Percentiles rank a stretch among this genome's conserved stretches.
These are phyloP conservation scores for Phytophthora sansomeana DNA, from an alignment of 352 stramenopile genomes.

Conservation along the genomic window DNA sequence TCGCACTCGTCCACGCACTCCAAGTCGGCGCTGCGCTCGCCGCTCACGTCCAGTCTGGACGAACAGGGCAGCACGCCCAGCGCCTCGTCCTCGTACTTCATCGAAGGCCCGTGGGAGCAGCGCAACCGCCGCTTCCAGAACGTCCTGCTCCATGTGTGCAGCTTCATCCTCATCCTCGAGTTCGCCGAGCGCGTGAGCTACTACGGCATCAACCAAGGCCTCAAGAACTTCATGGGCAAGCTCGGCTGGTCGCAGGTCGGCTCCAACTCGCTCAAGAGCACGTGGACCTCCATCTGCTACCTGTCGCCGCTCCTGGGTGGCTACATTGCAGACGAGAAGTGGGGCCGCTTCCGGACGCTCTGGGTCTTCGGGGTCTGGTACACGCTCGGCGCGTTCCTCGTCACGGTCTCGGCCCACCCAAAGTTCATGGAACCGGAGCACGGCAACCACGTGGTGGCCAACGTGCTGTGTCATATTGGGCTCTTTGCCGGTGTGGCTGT, in stretches of 20 bases:
- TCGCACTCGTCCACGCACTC: constrained; percentile 65
- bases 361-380: constrained; percentile 88
- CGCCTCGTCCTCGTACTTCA: constrained; percentile 73
- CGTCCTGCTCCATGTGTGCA: constrained; percentile 85
- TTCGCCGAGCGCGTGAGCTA: constrained; percentile 88
- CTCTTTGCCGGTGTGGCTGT: constrained; percentile 81
- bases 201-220: constrained; percentile 89
- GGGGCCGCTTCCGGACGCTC: constrained; percentile 85
- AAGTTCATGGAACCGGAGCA: constrained; percentile 49
- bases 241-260: constrained; percentile 80
- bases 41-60: constrained; percentile 50
- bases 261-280: constrained; percentile 90
- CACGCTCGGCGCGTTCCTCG: constrained; percentile 69
- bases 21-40: constrained; percentile 55
- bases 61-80: constrained; percentile 53
- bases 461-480: constrained; percentile 75
- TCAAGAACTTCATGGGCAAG: constrained; percentile 89
- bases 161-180: constrained; percentile 89
- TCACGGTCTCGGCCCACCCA: constrained; percentile 75
- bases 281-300: constrained; percentile 90
- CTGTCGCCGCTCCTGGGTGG: constrained; percentile 80
- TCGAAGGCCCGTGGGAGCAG: constrained; percentile 81
- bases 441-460: constrained; percentile 59
- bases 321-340: constrained; percentile 90
- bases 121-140: constrained; percentile 83